Percentiles rank a stretch among this genome's conserved stretches.
These are phyloP conservation scores for Picea abies DNA, from an alignment of 83 land plant genomes.

Conservation along the genomic window DNA sequence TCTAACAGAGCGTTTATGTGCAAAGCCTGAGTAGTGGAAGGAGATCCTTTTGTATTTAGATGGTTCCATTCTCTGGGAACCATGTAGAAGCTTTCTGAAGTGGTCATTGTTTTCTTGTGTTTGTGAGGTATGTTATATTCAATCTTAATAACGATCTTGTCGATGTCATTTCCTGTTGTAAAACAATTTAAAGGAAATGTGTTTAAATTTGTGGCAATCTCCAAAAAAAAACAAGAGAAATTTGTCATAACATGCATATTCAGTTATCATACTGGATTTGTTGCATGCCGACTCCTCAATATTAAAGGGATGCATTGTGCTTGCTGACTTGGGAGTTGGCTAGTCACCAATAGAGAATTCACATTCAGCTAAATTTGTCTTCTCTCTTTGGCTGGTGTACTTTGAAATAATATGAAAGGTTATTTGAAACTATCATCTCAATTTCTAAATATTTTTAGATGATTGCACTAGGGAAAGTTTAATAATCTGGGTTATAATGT, in stretches of 20 bases:
- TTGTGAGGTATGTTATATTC: neutral
- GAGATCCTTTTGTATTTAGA: neutral
- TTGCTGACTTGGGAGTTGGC: neutral
- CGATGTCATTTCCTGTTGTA: neutral
- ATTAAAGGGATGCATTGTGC: neutral
- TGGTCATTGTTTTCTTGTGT: neutral
- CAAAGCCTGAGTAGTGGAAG: neutral
- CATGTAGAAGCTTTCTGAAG: neutral
- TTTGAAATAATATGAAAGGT: constrained; percentile 3
- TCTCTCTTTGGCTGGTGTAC: neutral
- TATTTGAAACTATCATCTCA: neutral
- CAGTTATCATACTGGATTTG: neutral
- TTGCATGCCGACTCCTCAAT: neutral
- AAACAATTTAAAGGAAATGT: neutral
- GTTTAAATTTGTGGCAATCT: neutral
- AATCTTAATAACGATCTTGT: neutral
- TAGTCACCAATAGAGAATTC: neutral
- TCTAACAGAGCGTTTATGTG: constrained; percentile 14
- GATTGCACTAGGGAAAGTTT: neutral
- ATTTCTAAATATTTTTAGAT: neutral
- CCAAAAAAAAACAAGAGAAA: neutral
- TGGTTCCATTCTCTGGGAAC: neutral
- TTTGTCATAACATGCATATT: neutral
- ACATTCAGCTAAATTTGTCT: neutral
- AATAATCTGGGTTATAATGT: neutral